Base-by-base conservation (phyloP, 345 rosid genomes). In the Lenwebbia sp. region DNA sequence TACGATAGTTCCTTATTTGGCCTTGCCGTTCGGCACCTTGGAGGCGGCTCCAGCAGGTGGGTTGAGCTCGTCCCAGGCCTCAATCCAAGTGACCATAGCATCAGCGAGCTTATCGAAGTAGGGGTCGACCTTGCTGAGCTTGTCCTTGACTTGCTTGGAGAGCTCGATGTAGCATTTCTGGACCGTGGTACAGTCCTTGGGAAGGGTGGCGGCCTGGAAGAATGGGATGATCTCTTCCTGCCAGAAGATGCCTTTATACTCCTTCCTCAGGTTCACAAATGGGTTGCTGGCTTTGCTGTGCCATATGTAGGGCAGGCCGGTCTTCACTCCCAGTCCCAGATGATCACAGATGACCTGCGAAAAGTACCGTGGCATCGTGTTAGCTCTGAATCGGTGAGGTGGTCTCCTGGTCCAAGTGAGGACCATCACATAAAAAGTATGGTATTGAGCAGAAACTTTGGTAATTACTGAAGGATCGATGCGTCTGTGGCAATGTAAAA, bases 271-370 rank as follows among this genome's bases (percentile, higher is more conserved):
- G 91, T 96, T 96, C 90, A 95, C 99, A 84, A 95, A 96, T 6
- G 99, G 99, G 87, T 96, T 96, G 88, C 99, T 96, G 28, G 99
- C 99, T 90, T 96, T 96, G 93, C 99, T 96, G 91, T 96, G 99
- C 89, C 89, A 96, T 83, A 96, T 93, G 85, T 96, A 96, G 12
- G 99, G 98, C 86, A 96, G 85, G 53, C 98, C 98, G 1, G 98
- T 96, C 92, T 95, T 96, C 84, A 96, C 95, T 85, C 99, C 99
- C 87, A 95, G 85, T 10, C 95, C 93, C 93, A 96, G 65, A 90
- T 95, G 99, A 88, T 96, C 97, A 87, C 99, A 96, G 28, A 96
- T 94, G 55, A 96, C 99, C 98, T 95, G 14, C 28, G 12, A n/a
- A 41, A 83, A 50, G 26, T 60, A 26, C 11, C 17, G 23, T 30